Evolutionary conservation across 1,139 yeast species (phyloP).

Genomic region (Trichomonascaceae sp.): DNA sequence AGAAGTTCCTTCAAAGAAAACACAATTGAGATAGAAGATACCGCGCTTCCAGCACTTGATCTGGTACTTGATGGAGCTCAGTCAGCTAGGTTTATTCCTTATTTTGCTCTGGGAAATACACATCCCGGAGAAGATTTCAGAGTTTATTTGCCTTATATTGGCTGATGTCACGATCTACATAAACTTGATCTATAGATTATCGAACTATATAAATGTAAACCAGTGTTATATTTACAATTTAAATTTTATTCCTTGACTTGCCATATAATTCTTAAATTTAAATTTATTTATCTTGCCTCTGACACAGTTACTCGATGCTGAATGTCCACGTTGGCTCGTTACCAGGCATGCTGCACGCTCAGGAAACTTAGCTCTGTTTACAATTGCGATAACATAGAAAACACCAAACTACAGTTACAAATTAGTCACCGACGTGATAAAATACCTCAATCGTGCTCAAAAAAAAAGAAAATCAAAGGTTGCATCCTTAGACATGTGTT

Average conservation of each 20-base stretch:
- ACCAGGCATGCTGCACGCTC: neutral
- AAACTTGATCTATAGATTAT: too few species aligned
- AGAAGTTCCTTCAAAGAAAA: neutral
- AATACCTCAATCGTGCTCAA: neutral
- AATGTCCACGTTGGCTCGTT: neutral
- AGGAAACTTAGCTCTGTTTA: neutral
- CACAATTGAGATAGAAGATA: neutral
- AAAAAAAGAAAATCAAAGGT: neutral
- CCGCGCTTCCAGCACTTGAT: constrained; percentile 4
- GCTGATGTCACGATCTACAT: neutral
- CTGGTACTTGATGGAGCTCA: neutral
- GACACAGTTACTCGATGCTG: neutral
- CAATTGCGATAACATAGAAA: neutral
- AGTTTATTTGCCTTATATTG: neutral
- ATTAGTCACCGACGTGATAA: neutral
- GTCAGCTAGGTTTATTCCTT: constrained; percentile 4
- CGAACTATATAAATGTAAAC: too few species aligned
- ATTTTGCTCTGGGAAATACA: constrained; percentile 7
- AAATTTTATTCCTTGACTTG: too few species aligned
- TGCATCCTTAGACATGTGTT: neutral
- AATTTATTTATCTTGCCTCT: neutral
- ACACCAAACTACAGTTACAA: neutral
- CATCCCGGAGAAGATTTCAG: constrained; percentile 9
- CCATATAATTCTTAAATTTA: neutral
- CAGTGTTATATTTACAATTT: neutral